A percentile compares a stretch with the other conserved stretches of the same genome.
Conservation (phyloP, 2,329 filamentous ascomycete species). For the Aureobasidium sp. region DNA sequence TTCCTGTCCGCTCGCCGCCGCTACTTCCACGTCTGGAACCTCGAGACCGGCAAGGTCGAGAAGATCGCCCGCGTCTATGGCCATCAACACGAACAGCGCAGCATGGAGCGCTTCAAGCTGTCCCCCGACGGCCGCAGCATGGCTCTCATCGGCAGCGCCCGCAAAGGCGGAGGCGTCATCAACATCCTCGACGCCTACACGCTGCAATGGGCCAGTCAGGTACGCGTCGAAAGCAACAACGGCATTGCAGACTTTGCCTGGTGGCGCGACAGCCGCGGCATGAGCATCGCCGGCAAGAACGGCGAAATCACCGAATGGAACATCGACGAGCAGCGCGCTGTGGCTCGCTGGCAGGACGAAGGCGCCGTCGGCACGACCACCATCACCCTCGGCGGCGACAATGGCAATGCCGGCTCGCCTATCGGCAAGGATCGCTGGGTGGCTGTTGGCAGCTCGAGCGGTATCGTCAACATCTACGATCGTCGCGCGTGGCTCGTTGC, state of each 20-base stretch:
- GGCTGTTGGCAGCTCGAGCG: slow-evolving; percentile 75
- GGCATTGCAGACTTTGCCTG: slow-evolving; percentile 88
- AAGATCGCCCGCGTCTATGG: slow-evolving; percentile 72
- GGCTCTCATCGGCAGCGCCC: slow-evolving; percentile 69
- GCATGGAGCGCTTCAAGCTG: slow-evolving; percentile 84
- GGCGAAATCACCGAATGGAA: slow-evolving; percentile 90
- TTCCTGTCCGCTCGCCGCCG: slow-evolving; percentile 81
- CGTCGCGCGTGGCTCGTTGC: slow-evolving; percentile 52
- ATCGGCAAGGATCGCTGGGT: slow-evolving; percentile 84
- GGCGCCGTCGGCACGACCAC: slow-evolving; percentile 81
- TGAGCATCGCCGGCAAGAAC: slow-evolving; percentile 76
- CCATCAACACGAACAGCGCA: slow-evolving; percentile 73
- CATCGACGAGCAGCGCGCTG: slow-evolving; percentile 58
- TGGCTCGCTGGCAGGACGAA: slow-evolving; percentile 83
- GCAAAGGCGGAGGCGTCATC: slow-evolving; percentile 80
- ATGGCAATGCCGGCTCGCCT: slow-evolving; percentile 39
- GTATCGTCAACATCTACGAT: slow-evolving; percentile 92
- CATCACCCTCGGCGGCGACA: slow-evolving; percentile 66
- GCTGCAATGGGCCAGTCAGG: slow-evolving; percentile 80
- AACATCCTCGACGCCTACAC: slow-evolving; percentile 76
- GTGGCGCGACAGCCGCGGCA: slow-evolving; percentile 78
- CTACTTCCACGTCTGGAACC: slow-evolving; percentile 93
- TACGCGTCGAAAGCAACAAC: slow-evolving; percentile 70
- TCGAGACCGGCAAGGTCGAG: slow-evolving; percentile 71
- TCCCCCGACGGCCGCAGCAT: slow-evolving; percentile 83